These are phyloP conservation scores for Magnusiomyces fungicola DNA, from an alignment of 1,139 yeast species.

Conservation along the genomic window DNA sequence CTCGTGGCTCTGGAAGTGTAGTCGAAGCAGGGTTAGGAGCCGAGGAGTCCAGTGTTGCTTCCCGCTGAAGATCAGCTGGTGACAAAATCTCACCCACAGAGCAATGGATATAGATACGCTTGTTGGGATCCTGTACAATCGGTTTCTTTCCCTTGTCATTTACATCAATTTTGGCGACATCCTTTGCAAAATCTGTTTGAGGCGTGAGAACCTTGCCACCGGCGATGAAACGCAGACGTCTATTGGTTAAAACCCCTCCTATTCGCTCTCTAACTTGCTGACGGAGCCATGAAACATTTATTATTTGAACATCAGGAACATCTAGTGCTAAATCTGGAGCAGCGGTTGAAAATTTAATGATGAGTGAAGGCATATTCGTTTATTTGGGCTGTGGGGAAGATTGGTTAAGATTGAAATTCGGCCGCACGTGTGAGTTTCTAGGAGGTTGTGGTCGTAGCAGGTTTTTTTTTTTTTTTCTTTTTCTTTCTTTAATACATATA, in stretches of 20 bases:
- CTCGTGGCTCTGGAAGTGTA: slow-evolving; percentile 68
- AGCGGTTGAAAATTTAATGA: slow-evolving; percentile 45
- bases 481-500: background rate
- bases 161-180: slow-evolving; percentile 36
- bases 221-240: slow-evolving; percentile 62
- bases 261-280: slow-evolving; percentile 33
- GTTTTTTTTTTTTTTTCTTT: background rate
- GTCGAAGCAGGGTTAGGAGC: slow-evolving; percentile 39
- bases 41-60: slow-evolving; percentile 50
- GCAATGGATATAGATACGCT: slow-evolving; percentile 60
- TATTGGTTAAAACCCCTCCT: slow-evolving; percentile 34
- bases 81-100: slow-evolving; percentile 66
- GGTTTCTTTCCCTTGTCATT: slow-evolving; percentile 13
- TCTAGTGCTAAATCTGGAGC: slow-evolving; percentile 41
- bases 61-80: slow-evolving; percentile 52
- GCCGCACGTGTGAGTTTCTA: too few species aligned
- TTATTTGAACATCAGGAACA: slow-evolving; percentile 32
- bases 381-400: too few species aligned
- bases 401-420: too few species aligned
- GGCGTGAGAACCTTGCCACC: slow-evolving; percentile 66
- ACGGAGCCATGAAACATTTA: slow-evolving; percentile 41
- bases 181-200: slow-evolving; percentile 47
- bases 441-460: too few species aligned
- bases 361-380: slow-evolving; percentile 23
- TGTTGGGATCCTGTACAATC: slow-evolving; percentile 15